Evolutionary conservation across 1,284 basidiomycete species (phyloP).

Genomic region (Dichomitus squalens): DNA sequence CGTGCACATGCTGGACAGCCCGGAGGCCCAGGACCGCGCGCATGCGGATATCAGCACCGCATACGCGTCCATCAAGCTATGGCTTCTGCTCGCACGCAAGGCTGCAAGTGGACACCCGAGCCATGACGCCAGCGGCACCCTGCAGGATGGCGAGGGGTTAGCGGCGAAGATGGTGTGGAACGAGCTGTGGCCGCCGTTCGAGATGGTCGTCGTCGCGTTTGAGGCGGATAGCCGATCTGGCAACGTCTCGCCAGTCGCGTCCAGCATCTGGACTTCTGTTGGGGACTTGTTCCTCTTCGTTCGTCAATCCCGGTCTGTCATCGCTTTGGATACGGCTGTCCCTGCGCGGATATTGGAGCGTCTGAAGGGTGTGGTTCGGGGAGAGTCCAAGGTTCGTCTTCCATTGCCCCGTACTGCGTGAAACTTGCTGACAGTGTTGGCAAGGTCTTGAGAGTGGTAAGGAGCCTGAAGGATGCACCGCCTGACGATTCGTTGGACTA

Average conservation of each 20-base stretch:
- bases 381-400: conserved; percentile 54
- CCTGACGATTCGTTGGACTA: conserved; percentile 44
- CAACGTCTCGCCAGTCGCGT: conserved; percentile 53
- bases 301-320: conserved; percentile 51
- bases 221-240: conserved; percentile 49
- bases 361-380: conserved; percentile 45
- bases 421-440: neutral
- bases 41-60: conserved; percentile 66
- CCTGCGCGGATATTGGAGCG: conserved; percentile 53
- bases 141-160: conserved; percentile 35
- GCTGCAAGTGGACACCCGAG: conserved; percentile 20
- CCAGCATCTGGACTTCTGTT: conserved; percentile 58
- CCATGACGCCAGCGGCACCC: conserved; percentile 1
- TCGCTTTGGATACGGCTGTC: conserved; percentile 55
- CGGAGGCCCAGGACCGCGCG: conserved; percentile 38
- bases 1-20: conserved; percentile 28
- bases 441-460: conserved; percentile 55
- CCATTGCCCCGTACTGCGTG: neutral
- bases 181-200: conserved; percentile 72
- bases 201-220: conserved; percentile 50
- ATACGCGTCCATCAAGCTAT: conserved; percentile 67
- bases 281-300: conserved; percentile 68
- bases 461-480: conserved; percentile 51
- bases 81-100: conserved; percentile 59
- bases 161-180: conserved; percentile 61